These are phyloP conservation scores for Globisporangium ultimum DNA, from an alignment of 352 stramenopile species.

Conservation along the genomic window DNA sequence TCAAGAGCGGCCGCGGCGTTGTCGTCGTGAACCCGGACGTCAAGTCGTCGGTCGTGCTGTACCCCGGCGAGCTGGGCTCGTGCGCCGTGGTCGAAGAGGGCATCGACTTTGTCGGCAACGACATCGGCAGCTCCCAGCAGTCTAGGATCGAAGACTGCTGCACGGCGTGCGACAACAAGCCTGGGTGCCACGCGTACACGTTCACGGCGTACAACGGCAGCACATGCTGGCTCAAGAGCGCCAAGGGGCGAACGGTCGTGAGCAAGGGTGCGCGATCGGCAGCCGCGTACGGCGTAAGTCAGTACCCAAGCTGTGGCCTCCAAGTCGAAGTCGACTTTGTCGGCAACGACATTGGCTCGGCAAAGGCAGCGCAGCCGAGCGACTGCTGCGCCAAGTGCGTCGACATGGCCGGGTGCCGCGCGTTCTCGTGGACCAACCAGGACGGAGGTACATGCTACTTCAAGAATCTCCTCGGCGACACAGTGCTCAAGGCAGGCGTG, in stretches of 20 bases:
- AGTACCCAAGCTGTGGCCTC: too few relatives aligned
- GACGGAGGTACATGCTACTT: too few relatives aligned
- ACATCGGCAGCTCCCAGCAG: constrained; percentile 7
- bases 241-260: too few relatives aligned
- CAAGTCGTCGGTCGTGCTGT: constrained; percentile 13
- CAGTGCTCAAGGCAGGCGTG: constrained; percentile 5
- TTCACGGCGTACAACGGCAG: constrained; percentile 41
- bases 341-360: too few relatives aligned
- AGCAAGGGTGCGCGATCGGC: too few relatives aligned
- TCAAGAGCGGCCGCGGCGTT: too few relatives aligned
- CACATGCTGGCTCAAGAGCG: constrained; percentile 60
- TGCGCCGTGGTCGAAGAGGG: constrained; percentile 22
- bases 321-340: constrained; percentile 3
- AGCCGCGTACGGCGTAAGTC: too few relatives aligned
- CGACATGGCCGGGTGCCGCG: background rate
- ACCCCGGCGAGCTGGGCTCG: constrained; percentile 6
- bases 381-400: too few relatives aligned
- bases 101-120: constrained; percentile 23
- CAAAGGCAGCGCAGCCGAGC: too few relatives aligned
- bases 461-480: too few relatives aligned
- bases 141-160: constrained; percentile 13
- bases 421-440: background rate
- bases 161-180: constrained; percentile 1
- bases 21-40: constrained; percentile 5
- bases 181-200: constrained; percentile 40